These are phyloP conservation scores for Metarhizium robertsii DNA, from an alignment of 2,329 filamentous ascomycete genomes.

Conservation along the genomic window DNA sequence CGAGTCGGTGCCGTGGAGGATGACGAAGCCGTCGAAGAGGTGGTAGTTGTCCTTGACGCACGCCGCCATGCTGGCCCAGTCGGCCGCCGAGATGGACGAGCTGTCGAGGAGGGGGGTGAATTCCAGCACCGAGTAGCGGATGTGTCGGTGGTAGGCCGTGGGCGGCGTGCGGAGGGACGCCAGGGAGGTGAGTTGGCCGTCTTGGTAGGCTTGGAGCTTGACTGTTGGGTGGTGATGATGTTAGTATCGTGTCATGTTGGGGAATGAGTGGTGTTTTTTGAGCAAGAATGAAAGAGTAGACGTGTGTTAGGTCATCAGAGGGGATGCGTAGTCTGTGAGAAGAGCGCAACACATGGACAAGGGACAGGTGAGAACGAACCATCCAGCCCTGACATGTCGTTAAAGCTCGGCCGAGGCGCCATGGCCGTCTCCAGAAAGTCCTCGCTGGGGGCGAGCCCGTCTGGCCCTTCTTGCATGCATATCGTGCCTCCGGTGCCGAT, in stretches of 20 bases:
- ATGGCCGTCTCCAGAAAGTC: conserved; percentile 78
- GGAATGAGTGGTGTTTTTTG: too few relatives aligned
- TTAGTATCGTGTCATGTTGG: too few relatives aligned
- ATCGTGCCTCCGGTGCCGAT: conserved; percentile 88
- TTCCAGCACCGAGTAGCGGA: conserved; percentile 77
- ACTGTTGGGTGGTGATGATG: conserved; percentile 19
- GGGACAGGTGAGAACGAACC: conserved; percentile 1
- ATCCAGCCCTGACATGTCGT: conserved; percentile 43
- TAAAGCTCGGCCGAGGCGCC: conserved; percentile 75
- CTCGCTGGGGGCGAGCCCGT: conserved; percentile 70
- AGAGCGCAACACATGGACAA: not conserved
- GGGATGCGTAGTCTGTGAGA: too few relatives aligned
- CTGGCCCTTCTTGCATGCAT: conserved; percentile 76
- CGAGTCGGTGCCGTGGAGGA: conserved; percentile 85
- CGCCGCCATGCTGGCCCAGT: conserved; percentile 76
- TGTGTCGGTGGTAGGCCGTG: conserved; percentile 69
- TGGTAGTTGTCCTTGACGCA: conserved; percentile 80
- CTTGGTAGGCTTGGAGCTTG: conserved; percentile 40
- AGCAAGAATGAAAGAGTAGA: too few relatives aligned
- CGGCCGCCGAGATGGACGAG: conserved; percentile 76
- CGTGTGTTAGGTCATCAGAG: too few relatives aligned
- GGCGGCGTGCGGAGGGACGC: conserved; percentile 69
- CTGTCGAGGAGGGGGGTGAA: conserved; percentile 81
- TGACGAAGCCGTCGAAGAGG: conserved; percentile 82
- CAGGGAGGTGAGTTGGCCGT: conserved; percentile 41